Conservation (phyloP, 495 filamentous ascomycete genomes). For the Staphylotrichum tortipilum region DNA sequence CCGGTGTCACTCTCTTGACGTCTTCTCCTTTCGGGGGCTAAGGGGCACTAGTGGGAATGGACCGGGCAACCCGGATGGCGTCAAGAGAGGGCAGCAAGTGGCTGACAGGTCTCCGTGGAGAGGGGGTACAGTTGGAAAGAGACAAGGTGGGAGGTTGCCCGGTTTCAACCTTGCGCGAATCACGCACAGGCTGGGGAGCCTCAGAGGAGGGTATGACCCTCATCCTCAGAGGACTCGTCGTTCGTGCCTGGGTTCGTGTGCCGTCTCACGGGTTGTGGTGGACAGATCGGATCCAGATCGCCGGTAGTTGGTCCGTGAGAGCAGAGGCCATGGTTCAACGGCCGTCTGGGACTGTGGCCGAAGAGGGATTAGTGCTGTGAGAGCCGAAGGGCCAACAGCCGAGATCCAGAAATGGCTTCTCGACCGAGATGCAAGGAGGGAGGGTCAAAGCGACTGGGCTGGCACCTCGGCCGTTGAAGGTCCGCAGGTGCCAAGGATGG, state of each 20-base stretch:
- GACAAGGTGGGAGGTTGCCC: too few species aligned
- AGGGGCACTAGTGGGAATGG: background rate
- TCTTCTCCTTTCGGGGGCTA: too few species aligned
- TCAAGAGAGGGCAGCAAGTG: background rate
- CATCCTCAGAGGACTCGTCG: too few species aligned
- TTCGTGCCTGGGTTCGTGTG: background rate
- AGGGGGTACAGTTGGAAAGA: too few species aligned
- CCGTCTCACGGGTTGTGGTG: background rate
- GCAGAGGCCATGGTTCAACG: background rate
- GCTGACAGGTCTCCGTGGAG: background rate
- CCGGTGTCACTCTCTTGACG: background rate
- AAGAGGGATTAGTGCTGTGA: background rate
- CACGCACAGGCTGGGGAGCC: too few species aligned
- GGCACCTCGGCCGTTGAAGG: too few species aligned
- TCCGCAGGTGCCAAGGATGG: too few species aligned
- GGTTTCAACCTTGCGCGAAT: too few species aligned
- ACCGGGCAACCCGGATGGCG: background rate
- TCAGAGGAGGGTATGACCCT: too few species aligned
- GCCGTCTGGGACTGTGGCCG: background rate
- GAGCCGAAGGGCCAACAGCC: too few species aligned
- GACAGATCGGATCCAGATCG: constrained; percentile 6
- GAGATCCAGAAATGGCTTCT: background rate
- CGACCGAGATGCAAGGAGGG: background rate
- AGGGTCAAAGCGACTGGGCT: background rate
- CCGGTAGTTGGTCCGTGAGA: constrained; percentile 3